Evolutionary conservation across 352 stramenopile genomes (phyloP).

Genomic region (Globisporangium sylvaticum): DNA sequence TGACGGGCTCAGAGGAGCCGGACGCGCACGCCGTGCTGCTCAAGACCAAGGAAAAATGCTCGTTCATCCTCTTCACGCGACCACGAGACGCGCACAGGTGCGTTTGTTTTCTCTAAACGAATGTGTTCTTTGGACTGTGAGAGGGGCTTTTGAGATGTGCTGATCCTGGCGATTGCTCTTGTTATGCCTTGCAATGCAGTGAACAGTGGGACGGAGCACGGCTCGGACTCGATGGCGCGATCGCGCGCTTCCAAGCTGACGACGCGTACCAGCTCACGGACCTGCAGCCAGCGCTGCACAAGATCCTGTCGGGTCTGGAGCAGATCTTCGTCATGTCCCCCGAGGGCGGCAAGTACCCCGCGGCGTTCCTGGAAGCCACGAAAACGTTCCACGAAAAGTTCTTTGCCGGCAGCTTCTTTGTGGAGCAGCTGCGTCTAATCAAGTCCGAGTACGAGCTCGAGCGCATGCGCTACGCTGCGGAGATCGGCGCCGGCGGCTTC

Average conservation of each 20-base stretch:
- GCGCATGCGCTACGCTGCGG: conserved; percentile 66
- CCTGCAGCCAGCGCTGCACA: conserved; percentile 42
- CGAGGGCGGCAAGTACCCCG: conserved; percentile 50
- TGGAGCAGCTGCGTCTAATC: conserved; percentile 68
- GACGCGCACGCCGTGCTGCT: conserved; percentile 72
- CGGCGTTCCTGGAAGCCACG: conserved; percentile 55
- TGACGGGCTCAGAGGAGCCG: conserved; percentile 77
- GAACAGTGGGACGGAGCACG: conserved; percentile 83
- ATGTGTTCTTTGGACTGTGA: too few species aligned
- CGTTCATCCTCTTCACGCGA: conserved; percentile 75
- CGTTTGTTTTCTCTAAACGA: too few species aligned
- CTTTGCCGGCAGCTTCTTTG: conserved; percentile 62
- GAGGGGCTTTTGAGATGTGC: not conserved
- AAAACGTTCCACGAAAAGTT: conserved; percentile 65
- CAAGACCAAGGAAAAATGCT: conserved; percentile 57
- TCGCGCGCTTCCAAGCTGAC: conserved; percentile 57
- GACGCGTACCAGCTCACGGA: conserved; percentile 64
- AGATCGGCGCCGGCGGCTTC: conserved; percentile 68
- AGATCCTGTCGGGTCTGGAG: conserved; percentile 51
- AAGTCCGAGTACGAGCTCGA: conserved; percentile 75
- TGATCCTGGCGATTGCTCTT: not conserved
- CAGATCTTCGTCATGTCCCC: conserved; percentile 70
- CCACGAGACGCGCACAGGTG: conserved; percentile 62
- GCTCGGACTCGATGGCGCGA: conserved; percentile 56
- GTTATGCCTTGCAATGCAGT: conserved; percentile 14